Percentiles rank a stretch among this genome's conserved stretches.
Conservation (phyloP, 2,329 filamentous ascomycete genomes). For the Apiospora hydei region DNA sequence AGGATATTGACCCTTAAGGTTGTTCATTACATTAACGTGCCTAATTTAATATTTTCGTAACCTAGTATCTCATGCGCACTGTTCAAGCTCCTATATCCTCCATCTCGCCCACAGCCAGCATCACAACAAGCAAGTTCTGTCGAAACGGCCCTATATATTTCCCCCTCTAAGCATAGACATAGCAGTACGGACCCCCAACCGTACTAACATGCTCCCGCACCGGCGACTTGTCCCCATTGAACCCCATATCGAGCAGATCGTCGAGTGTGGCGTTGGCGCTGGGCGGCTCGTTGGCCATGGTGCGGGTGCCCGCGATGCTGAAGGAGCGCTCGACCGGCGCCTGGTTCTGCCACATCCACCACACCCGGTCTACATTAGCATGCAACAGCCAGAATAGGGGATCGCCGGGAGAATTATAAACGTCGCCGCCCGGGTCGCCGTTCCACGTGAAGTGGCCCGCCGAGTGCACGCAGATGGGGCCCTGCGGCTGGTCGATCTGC, state of each 20-base stretch:
- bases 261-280: conserved; percentile 36
- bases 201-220: conserved; percentile 26
- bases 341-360: conserved; percentile 31
- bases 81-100: too few species aligned
- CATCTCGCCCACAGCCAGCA: too few species aligned
- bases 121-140: too few species aligned
- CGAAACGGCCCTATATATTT: too few species aligned
- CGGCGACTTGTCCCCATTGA: neutral
- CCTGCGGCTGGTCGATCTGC: conserved; percentile 20
- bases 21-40: neutral
- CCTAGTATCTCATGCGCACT: too few species aligned
- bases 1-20: neutral
- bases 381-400: conserved; percentile 24
- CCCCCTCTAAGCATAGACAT: conserved; percentile 21
- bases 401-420: conserved; percentile 23
- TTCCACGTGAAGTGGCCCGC: conserved; percentile 47
- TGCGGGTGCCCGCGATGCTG: conserved; percentile 33
- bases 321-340: conserved; percentile 29
- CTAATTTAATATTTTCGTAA: neutral
- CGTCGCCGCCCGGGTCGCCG: conserved; percentile 41
- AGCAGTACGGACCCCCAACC: conserved; percentile 26
- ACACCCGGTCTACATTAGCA: conserved; percentile 22
- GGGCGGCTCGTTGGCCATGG: conserved; percentile 34
- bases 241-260: conserved; percentile 34
- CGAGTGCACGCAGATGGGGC: conserved; percentile 39